Conservation (phyloP, 1,284 basidiomycete genomes). For the Ceratobasidium sp. region DNA sequence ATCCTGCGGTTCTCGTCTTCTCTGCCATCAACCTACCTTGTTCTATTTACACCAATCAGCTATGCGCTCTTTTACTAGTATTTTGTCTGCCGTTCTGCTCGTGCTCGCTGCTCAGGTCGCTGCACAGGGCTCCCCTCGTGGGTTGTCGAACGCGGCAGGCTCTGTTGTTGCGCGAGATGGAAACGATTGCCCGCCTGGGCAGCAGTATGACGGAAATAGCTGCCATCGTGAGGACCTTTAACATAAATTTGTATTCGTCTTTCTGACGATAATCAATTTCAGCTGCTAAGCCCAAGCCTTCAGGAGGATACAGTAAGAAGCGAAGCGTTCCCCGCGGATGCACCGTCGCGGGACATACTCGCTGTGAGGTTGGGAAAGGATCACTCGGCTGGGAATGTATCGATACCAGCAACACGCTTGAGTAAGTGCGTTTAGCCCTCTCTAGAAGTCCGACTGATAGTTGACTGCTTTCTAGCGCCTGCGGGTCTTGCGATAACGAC, state of each 20-base stretch:
- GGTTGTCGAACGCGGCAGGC: not conserved
- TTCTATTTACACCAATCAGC: not conserved
- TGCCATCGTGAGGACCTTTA: too few species aligned
- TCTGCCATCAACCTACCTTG: not conserved
- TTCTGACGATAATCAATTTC: not conserved
- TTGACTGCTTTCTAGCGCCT: slow-evolving; percentile 1
- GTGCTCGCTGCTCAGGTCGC: slow-evolving; percentile 10
- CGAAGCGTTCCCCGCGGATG: slow-evolving; percentile 5
- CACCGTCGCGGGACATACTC: not conserved
- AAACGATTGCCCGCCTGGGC: too few species aligned
- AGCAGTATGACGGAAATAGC: too few species aligned
- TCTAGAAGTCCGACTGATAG: not conserved
- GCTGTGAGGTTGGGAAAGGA: not conserved
- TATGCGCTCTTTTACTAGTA: slow-evolving; percentile 17
- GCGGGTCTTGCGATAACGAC: slow-evolving; percentile 17
- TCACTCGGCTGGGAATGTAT: slow-evolving; percentile 5
- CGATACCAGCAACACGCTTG: not conserved
- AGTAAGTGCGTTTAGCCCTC: not conserved
- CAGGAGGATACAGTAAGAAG: not conserved
- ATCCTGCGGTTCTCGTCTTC: not conserved
- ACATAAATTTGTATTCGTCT: too few species aligned
- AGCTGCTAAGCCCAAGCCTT: not conserved
- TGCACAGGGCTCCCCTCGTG: not conserved
- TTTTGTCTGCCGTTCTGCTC: slow-evolving; percentile 10
- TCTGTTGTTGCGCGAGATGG: too few species aligned